Percentiles rank a stretch among this genome's conserved stretches.
phyloP scores from a whole-genome alignment of 1,284 basidiomycete species.

The Entoloma clypeatum region DNA sequence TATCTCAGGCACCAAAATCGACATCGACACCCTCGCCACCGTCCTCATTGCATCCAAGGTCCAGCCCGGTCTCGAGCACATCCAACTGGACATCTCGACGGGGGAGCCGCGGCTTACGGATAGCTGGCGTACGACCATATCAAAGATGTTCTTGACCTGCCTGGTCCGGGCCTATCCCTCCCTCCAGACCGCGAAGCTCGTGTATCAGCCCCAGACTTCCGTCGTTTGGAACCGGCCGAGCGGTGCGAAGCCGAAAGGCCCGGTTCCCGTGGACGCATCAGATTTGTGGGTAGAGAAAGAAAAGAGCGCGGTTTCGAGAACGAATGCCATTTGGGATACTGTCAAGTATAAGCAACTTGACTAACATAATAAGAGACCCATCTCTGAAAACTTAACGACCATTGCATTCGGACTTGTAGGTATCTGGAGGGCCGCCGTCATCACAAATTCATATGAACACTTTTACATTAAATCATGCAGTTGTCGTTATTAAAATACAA shows the following conservation, averaged over 20 bases:
- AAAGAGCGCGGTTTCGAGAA: slow-evolving; percentile 5
- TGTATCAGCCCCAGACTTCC: slow-evolving; percentile 16
- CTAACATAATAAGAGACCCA: slow-evolving; percentile 5
- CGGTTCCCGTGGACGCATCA: slow-evolving; percentile 3
- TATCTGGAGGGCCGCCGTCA: no score
- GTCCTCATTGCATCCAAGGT: slow-evolving; percentile 10
- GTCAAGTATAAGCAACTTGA: slow-evolving; percentile 10
- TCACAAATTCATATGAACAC: no score
- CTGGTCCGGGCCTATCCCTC: slow-evolving; percentile 15
- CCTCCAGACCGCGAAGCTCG: slow-evolving; percentile 14
- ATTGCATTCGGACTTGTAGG: no score
- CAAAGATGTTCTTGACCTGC: slow-evolving; percentile 15
- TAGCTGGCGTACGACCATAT: slow-evolving; percentile 12
- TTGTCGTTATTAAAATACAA: no score
- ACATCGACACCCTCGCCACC: slow-evolving; percentile 16
- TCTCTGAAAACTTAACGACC: no score
- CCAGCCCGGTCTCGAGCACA: slow-evolving; percentile 12
- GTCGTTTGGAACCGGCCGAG: slow-evolving; percentile 15
- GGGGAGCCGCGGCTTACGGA: slow-evolving; percentile 15
- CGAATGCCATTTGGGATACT: slow-evolving; percentile 12
- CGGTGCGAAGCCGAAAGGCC: not conserved
- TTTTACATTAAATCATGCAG: no score
- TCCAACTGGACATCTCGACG: slow-evolving; percentile 15
- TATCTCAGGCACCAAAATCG: slow-evolving; percentile 16
- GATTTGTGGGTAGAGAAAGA: slow-evolving; percentile 17